Conservation (phyloP, 2,329 filamentous ascomycete genomes). For the Talaromyces sp. region DNA sequence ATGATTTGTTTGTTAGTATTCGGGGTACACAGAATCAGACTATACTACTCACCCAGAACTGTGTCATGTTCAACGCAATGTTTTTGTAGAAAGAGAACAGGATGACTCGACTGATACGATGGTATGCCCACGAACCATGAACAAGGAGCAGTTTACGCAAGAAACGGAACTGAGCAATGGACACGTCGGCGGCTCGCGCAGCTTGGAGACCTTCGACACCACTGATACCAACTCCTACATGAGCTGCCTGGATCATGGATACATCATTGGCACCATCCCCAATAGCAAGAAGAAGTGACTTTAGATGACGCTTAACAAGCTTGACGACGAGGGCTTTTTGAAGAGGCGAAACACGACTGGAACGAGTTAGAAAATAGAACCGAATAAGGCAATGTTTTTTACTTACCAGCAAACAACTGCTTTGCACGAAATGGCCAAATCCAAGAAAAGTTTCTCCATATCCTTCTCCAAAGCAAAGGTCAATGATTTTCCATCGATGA, state of each 20-base stretch:
- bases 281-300: conserved; percentile 89
- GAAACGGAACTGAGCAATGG: conserved; percentile 93
- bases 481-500: conserved; percentile 95
- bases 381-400: background rate
- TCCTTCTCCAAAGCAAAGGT: conserved; percentile 92
- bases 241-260: conserved; percentile 99
- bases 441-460: conserved; percentile 86
- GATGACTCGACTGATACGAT: conserved; percentile 94
- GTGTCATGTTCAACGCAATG: conserved; percentile 96
- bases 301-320: conserved; percentile 90
- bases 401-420: conserved; percentile 85
- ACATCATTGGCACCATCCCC: conserved; percentile 98
- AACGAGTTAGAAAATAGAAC: conserved; percentile 12
- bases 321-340: conserved; percentile 98
- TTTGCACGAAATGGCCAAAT: conserved; percentile 92
- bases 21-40: background rate
- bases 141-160: conserved; percentile 90
- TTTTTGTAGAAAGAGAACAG: conserved; percentile 99
- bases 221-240: conserved; percentile 96
- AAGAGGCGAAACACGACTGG: conserved; percentile 85
- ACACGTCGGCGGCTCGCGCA: conserved; percentile 89
- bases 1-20: conserved; percentile 23
- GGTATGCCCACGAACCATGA: conserved; percentile 96
- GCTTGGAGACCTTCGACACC: conserved; percentile 96
- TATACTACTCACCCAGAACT: conserved; percentile 77